A percentile compares a stretch with the other conserved stretches of the same genome.
These are phyloP conservation scores for Metschnikowia drakensbergensis DNA, from an alignment of 805 yeast species.

Conservation along the genomic window DNA sequence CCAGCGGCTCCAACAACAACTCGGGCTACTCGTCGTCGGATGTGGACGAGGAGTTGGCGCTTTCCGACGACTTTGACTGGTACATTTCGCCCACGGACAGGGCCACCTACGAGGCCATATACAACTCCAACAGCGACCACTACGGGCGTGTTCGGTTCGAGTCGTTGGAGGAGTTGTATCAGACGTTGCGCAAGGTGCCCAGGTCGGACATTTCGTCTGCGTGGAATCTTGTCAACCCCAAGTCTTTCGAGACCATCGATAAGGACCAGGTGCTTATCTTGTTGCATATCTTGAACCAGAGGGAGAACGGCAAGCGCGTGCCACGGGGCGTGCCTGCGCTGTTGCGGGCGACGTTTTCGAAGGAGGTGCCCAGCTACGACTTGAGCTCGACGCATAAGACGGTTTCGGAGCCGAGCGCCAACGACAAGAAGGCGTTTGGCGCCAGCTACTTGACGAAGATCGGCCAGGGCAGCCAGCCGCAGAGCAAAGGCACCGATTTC, in stretches of 20 bases:
- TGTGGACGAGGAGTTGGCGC: slow-evolving; percentile 60
- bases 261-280: slow-evolving; percentile 89
- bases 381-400: slow-evolving; percentile 27
- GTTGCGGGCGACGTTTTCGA: slow-evolving; percentile 84
- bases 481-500: slow-evolving; percentile 60
- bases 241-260: slow-evolving; percentile 80
- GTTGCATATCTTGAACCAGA: slow-evolving; percentile 85
- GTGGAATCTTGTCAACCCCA: slow-evolving; percentile 94
- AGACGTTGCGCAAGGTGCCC: slow-evolving; percentile 68
- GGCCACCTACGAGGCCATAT: slow-evolving; percentile 71
- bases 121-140: slow-evolving; percentile 67
- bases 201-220: slow-evolving; percentile 81
- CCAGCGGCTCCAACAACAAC: slow-evolving; percentile 28
- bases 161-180: slow-evolving; percentile 64
- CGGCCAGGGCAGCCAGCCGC: slow-evolving; percentile 44
- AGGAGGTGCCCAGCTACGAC: slow-evolving; percentile 74
- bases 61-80: slow-evolving; percentile 84
- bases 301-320: slow-evolving; percentile 77
- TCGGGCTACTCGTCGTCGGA: slow-evolving; percentile 23
- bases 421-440: slow-evolving; percentile 44
- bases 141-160: slow-evolving; percentile 79
- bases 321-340: slow-evolving; percentile 96
- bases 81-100: slow-evolving; percentile 89
- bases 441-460: slow-evolving; percentile 52
- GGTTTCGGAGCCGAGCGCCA: slow-evolving; percentile 17